Base-by-base conservation (phyloP, 2,329 filamentous ascomycete genomes). In the Penicillium corylophilum region DNA sequence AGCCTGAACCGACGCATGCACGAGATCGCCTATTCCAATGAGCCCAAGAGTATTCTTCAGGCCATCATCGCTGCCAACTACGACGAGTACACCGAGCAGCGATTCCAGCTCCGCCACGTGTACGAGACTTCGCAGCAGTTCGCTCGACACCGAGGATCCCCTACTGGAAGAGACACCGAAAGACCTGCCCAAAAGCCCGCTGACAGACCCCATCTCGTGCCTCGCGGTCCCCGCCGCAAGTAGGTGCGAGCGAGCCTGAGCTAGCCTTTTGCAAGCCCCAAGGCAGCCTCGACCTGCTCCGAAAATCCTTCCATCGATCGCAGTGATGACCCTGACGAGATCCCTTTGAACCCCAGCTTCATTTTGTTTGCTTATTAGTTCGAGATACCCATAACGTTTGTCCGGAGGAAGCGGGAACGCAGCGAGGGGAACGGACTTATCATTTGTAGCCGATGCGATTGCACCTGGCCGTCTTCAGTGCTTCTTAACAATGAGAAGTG, bases 31-130 rank as follows among this genome's bases (percentile, higher is more conserved):
- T 51, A 53, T 15, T 51, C 56, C 10, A 22, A 38, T 20, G 16
- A 38, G 16, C 54, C 62, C 20, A 51, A 48, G 42, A 89, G 85
- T 64, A 82, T 96, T 22, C 80, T 97, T 6, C 82, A 82, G 29
- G 79, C 83, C 35, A 80, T 96, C 35, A 76, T 95, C 47, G 86
- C 81, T 10, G 91, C 89, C 47, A 87, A 95, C 64, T 97, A 96
- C 70, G 80, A 81, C 5, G 82, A 83, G 2, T 95, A 95, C 65
- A 75, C 81, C 18, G 70, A 78, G 38, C 89, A 95, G 69, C 82
- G 91, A 46, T 74, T 80, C 12, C 86, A 81, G 57, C 74, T 92
- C 8, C 74, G 75, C 46, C 72, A 76, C 31, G 68, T 87, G 2
- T 81, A 82, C 49, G 71, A 75, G 50, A 72, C 69, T 3, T 60